These are phyloP conservation scores for Hyphopichia fennica DNA, from an alignment of 1,139 yeast species.

Conservation along the genomic window DNA sequence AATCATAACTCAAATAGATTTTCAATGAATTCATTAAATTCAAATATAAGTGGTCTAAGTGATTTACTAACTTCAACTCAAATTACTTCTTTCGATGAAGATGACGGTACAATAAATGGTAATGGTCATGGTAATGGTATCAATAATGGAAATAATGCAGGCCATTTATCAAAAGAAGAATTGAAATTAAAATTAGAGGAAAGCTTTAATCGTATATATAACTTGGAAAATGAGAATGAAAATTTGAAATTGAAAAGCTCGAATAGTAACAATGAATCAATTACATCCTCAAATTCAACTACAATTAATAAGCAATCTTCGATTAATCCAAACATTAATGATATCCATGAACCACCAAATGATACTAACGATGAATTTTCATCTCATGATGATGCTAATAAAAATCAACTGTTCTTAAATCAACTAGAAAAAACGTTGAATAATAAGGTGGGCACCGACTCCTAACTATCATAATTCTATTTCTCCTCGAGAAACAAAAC, in stretches of 20 bases:
- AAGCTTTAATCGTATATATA: slow-evolving; percentile 38
- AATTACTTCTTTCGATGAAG: slow-evolving; percentile 35
- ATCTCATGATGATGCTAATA: neutral
- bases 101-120: slow-evolving; percentile 16
- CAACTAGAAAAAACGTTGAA: slow-evolving; percentile 19
- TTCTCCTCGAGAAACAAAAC: too few species aligned
- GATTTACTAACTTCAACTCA: slow-evolving; percentile 42
- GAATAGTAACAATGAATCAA: neutral
- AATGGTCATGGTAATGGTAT: slow-evolving; percentile 3
- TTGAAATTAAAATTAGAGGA: slow-evolving; percentile 39
- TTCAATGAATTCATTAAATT: slow-evolving; percentile 41
- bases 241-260: slow-evolving; percentile 15
- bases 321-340: neutral
- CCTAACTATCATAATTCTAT: too few species aligned
- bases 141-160: slow-evolving; percentile 2
- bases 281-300: neutral
- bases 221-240: slow-evolving; percentile 31
- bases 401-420: slow-evolving; percentile 13
- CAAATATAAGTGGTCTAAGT: slow-evolving; percentile 44
- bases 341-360: neutral
- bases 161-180: slow-evolving; percentile 31
- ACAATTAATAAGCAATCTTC: neutral
- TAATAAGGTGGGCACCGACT: slow-evolving; percentile 3
- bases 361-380: neutral
- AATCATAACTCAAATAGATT: slow-evolving; percentile 26